Evolutionary conservation across 2,329 filamentous ascomycete genomes (phyloP).

Genomic region (Nothophoma quercina): DNA sequence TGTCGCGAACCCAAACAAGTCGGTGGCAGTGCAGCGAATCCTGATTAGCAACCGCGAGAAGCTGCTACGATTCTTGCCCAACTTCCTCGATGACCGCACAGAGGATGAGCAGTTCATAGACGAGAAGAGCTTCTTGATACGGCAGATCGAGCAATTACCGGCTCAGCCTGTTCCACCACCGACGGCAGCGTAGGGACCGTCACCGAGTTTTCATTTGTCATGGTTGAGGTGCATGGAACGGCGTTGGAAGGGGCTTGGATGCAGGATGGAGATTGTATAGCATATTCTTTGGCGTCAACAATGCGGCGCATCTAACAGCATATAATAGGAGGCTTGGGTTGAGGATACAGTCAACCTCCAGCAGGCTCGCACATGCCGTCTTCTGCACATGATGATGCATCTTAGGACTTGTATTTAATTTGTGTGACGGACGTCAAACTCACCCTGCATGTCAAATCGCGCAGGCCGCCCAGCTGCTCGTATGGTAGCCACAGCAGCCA

Average conservation of each 20-base stretch:
- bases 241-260: constrained; percentile 17
- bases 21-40: constrained; percentile 93
- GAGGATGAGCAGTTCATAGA: constrained; percentile 99
- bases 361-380: too few species aligned
- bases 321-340: not conserved
- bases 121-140: constrained; percentile 95
- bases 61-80: constrained; percentile 84
- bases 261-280: not conserved
- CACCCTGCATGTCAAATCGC: not conserved
- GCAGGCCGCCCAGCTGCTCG: not conserved
- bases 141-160: constrained; percentile 74
- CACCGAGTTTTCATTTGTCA: constrained; percentile 4
- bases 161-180: constrained; percentile 39
- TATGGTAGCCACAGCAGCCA: not conserved
- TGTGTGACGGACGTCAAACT: not conserved
- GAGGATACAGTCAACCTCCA: not conserved
- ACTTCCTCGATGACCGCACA: constrained; percentile 91
- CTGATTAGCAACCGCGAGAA: constrained; percentile 95
- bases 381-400: too few species aligned
- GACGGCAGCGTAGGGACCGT: constrained; percentile 22
- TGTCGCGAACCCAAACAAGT: constrained; percentile 98
- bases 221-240: constrained; percentile 20
- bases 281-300: constrained; percentile 14
- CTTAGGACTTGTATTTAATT: too few species aligned
- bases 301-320: constrained; percentile 14